Base-by-base conservation (phyloP, 2,329 filamentous ascomycete genomes). In the Alternaria novae-zelandiae region DNA sequence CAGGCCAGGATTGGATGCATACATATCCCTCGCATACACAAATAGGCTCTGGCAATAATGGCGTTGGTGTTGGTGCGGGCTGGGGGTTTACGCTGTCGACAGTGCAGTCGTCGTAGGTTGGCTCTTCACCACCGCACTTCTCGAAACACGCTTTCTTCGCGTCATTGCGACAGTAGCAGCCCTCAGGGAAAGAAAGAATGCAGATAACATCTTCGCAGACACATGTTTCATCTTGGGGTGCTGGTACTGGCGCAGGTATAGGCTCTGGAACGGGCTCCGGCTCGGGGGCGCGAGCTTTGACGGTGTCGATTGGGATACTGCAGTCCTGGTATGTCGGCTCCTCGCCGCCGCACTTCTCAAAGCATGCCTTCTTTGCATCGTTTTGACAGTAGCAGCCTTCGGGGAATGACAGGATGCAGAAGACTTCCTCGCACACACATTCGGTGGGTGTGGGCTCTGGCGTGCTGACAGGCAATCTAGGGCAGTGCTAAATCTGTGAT, bases 351-450 rank as follows among this genome's bases (percentile, higher is more conserved):
- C 76, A 79, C 23, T 70, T 71, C 3, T 73, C 49, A 46, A 66
- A 75, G 54, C 76, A 79, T 2, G 20, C 53, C 20, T 69, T 56
- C 12, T 67, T 67, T 12, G 59, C 65, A 21, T 54, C 62, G 43
- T 75, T 74, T n/a, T 49, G 51, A 51, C 76, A 79, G 58, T 73
- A 59, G 59, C 76, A 79, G 4, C 68, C 71, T 2, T 69, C 51
- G 0, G 76, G 76, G 57, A 66, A 77, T 21, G 66, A 53, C 59
- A 70, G 66, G n/a, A 60, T 50, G 53, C 75, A 78, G n/a, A 61
- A 54, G 13, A 60, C 59, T 12, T 54, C n/a, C 21, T 74, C 54
- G 15, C 55, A 49, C 6, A 57, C 45, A n/a, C 44, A 49, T 8
- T 21, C 8, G 9, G 20, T 12, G 3, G 30, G 25, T 10, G 13